Base-by-base conservation (phyloP, 2,329 filamentous ascomycete species). In the Colletotrichum sp. region DNA sequence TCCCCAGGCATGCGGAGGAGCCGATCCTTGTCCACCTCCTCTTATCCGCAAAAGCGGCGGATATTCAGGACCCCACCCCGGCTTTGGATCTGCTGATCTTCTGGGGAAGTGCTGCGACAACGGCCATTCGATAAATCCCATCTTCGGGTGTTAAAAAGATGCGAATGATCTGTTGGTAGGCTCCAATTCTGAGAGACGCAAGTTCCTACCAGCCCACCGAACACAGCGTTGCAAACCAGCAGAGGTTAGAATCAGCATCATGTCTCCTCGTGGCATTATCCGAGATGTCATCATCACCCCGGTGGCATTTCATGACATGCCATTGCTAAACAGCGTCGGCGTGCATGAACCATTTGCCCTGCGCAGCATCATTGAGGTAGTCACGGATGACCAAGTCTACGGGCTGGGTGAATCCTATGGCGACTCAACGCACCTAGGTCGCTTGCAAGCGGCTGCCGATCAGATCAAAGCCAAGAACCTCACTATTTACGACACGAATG, bases 401-500 rank as follows among this genome's bases (percentile, higher is more conserved):
- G 85, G 85, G 5, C 75, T 86, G 5, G 85, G 84, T 27, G 85
- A 86, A 72, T 86, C 85, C 11, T 87, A 86, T 61, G 85, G 85
- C 30, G 84, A 86, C 77, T 83, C 82, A 6, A 80, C 81, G 3
- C 85, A 86, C 70, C 76, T 86, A 2, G 66, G 71, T 6, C 84
- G 84, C 9, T 79, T 87, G 13, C 78, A 81, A 7, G 78, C 76
- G 34, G 85, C 81, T 44, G 84, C 83, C 7, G 74, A 80, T 5
- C 75, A 75, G 6, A 80, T 85, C 69, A 75, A 72, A 27, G 9
- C 83, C 65, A 75, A 59, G 34, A 44, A 80, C 1, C 68, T 82
- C 7, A 77, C 83, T 4, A 77, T 84, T 1, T 82, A 83, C 48
- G 94, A 95, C 83, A 96, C 95, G 2, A 97, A 96, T 81, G 93